Evolutionary conservation across 23 red algal species (phyloP).

Genomic region (Cyanidiococcus yangmingshanensis): DNA sequence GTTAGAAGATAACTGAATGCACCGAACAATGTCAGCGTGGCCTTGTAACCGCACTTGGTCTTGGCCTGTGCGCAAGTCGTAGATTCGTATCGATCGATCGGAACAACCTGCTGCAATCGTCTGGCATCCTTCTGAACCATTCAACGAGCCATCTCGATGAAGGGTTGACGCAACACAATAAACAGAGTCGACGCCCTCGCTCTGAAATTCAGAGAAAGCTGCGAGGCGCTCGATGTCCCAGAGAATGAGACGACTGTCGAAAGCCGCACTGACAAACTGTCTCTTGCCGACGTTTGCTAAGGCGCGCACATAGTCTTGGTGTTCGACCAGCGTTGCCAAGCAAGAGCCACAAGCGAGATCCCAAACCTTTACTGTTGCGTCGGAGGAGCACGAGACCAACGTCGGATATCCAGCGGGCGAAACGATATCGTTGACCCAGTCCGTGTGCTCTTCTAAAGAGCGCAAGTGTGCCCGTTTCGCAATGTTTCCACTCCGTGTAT

Average conservation of each 20-base stretch:
- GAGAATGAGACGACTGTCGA: slow-evolving; percentile 70
- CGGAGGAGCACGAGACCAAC: slow-evolving; percentile 68
- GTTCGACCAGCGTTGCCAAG: slow-evolving; percentile 58
- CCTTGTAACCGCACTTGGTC: slow-evolving; percentile 53
- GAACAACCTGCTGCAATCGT: slow-evolving; percentile 60
- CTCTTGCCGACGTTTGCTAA: slow-evolving; percentile 38
- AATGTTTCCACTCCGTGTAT: not conserved
- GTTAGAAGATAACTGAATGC: slow-evolving; percentile 41
- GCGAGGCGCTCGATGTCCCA: slow-evolving; percentile 62
- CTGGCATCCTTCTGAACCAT: not conserved
- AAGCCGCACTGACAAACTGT: slow-evolving; percentile 45
- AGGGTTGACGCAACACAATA: slow-evolving; percentile 46
- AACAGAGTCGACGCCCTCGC: slow-evolving; percentile 37
- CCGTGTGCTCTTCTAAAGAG: slow-evolving; percentile 66
- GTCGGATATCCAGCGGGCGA: slow-evolving; percentile 30
- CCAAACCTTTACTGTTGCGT: slow-evolving; percentile 91
- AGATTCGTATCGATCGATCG: slow-evolving; percentile 57
- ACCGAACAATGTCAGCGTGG: slow-evolving; percentile 72
- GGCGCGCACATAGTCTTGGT: slow-evolving; percentile 93
- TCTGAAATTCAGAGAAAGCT: slow-evolving; percentile 37
- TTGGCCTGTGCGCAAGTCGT: slow-evolving; percentile 51
- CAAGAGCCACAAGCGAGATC: slow-evolving; percentile 26
- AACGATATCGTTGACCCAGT: slow-evolving; percentile 92
- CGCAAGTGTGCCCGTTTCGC: not conserved
- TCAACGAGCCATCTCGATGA: slow-evolving; percentile 7